Percentiles rank a stretch among this genome's conserved stretches.
phyloP scores from a whole-genome alignment of 305 asterid genomes.

The Stenogyne calaminthoides region DNA sequence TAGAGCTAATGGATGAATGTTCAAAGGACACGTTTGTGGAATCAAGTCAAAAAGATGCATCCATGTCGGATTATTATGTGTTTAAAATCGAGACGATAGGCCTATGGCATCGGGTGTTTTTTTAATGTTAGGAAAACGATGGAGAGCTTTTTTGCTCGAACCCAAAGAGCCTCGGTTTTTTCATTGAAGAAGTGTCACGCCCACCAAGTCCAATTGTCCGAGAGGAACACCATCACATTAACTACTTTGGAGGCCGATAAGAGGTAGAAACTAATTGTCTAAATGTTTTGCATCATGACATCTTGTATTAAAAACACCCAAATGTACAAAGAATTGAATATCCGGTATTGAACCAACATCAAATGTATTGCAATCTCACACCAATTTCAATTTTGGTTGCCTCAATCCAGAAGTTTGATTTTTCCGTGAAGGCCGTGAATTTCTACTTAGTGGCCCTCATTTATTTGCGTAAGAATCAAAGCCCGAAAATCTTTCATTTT shows the following conservation, averaged over 20 bases:
- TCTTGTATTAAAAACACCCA: no score
- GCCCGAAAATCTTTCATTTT: background rate
- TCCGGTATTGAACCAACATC: no score
- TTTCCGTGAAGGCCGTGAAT: background rate
- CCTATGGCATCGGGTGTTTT: conserved; percentile 23
- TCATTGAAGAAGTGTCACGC: background rate
- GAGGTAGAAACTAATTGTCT: background rate
- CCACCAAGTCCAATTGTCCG: background rate
- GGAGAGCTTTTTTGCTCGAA: conserved; percentile 1
- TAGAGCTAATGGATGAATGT: conserved; percentile 38
- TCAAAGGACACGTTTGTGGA: conserved; percentile 19
- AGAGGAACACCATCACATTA: background rate
- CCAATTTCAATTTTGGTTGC: no score
- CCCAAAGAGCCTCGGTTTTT: conserved; percentile 17
- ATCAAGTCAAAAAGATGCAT: conserved; percentile 41
- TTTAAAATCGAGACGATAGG: conserved; percentile 33
- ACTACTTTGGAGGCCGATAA: conserved; percentile 15
- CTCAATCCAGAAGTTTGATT: background rate
- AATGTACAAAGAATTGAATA: no score
- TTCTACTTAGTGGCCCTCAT: background rate
- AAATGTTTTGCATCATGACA: no score
- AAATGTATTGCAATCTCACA: no score
- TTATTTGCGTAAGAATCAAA: background rate
- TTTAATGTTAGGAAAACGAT: conserved; percentile 7
- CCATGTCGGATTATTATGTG: conserved; percentile 45